phyloP scores from a whole-genome alignment of 305 asterid species.

The Solanum hybrid region DNA sequence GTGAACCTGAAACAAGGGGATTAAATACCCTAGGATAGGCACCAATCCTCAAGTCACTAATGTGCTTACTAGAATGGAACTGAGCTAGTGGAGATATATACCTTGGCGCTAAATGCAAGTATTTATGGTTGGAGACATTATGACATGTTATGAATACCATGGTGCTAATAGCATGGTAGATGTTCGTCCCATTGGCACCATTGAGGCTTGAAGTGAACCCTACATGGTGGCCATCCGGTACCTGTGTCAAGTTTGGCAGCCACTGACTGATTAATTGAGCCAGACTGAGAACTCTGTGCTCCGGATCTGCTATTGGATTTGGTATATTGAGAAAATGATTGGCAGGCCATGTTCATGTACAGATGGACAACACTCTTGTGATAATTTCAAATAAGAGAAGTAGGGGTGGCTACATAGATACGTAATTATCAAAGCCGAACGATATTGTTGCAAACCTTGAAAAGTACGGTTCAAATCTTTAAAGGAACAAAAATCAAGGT shows the following conservation, averaged over 20 bases:
- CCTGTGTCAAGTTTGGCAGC: background rate
- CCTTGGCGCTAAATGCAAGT: background rate
- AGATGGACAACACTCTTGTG: background rate
- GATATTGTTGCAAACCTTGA: background rate
- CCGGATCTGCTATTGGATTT: background rate
- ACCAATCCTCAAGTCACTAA: background rate
- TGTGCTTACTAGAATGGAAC: background rate
- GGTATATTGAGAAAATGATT: background rate
- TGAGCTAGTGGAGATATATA: background rate
- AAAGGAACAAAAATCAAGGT: background rate
- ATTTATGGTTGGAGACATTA: background rate
- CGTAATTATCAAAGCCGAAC: background rate
- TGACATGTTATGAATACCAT: background rate
- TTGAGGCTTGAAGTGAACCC: background rate
- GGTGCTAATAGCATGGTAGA: background rate
- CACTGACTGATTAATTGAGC: background rate
- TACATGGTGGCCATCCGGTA: background rate
- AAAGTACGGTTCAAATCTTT: background rate
- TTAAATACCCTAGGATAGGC: background rate
- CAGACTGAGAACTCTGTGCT: background rate
- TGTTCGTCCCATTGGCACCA: background rate
- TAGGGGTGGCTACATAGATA: background rate
- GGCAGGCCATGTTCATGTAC: background rate
- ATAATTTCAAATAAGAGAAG: background rate
- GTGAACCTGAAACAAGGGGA: background rate